These are phyloP conservation scores for Plantago ovata DNA, from an alignment of 257 asterid genomes.

Conservation along the genomic window DNA sequence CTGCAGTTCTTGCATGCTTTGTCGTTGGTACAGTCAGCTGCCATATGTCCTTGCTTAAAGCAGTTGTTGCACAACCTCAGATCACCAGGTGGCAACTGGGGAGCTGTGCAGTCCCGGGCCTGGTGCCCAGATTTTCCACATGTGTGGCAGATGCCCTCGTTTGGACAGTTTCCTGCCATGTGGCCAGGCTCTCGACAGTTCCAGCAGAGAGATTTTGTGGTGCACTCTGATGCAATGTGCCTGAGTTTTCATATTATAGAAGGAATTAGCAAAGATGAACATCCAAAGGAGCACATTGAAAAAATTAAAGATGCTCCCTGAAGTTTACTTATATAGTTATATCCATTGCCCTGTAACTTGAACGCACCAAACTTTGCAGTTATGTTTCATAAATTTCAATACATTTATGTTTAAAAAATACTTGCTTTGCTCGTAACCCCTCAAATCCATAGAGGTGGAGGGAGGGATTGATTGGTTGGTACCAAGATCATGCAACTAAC, in stretches of 20 bases:
- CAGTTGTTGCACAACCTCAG: conserved; percentile 76
- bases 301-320: too few relatives aligned
- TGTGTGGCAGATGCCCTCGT: conserved; percentile 79
- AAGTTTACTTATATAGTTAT: too few relatives aligned
- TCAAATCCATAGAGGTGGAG: too few relatives aligned
- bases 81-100: conserved; percentile 61
- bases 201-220: conserved; percentile 75
- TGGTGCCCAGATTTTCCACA: conserved; percentile 83
- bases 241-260: conserved; percentile 29
- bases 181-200: conserved; percentile 90
- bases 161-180: conserved; percentile 73
- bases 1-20: conserved; percentile 84
- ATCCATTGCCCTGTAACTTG: too few relatives aligned
- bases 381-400: too few relatives aligned
- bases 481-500: too few relatives aligned
- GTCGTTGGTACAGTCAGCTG: conserved; percentile 69
- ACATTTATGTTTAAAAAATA: too few relatives aligned
- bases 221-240: conserved; percentile 76
- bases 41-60: conserved; percentile 79
- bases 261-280: conserved; percentile 20
- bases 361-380: too few relatives aligned
- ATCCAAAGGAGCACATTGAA: conserved; percentile 3
- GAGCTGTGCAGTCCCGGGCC: conserved; percentile 63
- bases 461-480: too few relatives aligned
- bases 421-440: too few relatives aligned